These are phyloP conservation scores for Lathyrus aphaca DNA, from an alignment of 306 rosid species.

Conservation along the genomic window DNA sequence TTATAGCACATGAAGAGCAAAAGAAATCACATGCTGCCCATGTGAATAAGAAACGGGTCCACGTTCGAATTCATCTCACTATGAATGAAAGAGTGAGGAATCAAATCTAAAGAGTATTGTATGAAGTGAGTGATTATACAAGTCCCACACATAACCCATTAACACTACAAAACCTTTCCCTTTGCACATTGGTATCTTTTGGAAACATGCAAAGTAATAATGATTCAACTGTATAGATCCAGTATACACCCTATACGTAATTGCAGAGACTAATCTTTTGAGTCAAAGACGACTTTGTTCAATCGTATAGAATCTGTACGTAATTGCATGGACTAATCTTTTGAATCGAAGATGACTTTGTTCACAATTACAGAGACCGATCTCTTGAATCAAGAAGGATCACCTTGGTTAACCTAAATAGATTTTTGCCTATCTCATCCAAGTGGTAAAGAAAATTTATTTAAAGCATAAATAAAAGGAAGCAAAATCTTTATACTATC, in stretches of 20 bases:
- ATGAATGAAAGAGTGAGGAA: conserved; percentile 27
- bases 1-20: conserved; percentile 53
- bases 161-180: conserved; percentile 40
- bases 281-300: too few species aligned
- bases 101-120: conserved; percentile 12
- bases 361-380: too few species aligned
- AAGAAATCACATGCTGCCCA: conserved; percentile 59
- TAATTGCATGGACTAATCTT: too few species aligned
- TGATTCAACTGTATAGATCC: too few species aligned
- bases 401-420: too few species aligned
- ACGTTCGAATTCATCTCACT: conserved; percentile 29
- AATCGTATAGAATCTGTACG: too few species aligned
- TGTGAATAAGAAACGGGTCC: conserved; percentile 53
- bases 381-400: too few species aligned
- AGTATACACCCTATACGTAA: too few species aligned
- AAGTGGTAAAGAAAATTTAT: too few species aligned
- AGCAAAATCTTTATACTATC: conserved; percentile 40
- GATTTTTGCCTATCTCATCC: too few species aligned
- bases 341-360: too few species aligned
- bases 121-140: conserved; percentile 39
- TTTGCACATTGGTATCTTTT: conserved; percentile 24
- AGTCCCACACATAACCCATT: conserved; percentile 30
- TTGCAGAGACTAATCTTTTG: too few species aligned
- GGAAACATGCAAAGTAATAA: conserved; percentile 57
- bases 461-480: conserved; percentile 1